Evolutionary conservation across 1,139 yeast genomes (phyloP).

Genomic region (Oligophagozyma castellii): DNA sequence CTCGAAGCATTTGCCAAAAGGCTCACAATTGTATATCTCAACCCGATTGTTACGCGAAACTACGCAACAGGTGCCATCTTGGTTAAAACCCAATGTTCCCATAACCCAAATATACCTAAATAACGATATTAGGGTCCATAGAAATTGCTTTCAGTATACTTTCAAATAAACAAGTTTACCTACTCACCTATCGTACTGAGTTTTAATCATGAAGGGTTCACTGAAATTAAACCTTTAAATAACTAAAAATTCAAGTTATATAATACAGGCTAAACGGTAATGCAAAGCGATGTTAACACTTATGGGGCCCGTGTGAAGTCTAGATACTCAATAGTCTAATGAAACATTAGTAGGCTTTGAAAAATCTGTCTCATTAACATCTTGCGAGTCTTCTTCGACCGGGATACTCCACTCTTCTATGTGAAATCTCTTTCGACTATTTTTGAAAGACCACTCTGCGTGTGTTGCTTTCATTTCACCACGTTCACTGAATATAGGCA

Average conservation of each 20-base stretch:
- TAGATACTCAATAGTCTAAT: too few species aligned
- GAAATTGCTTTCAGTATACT: too few species aligned
- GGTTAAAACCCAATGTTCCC: conserved; percentile 22
- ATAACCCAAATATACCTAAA: too few species aligned
- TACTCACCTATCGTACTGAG: too few species aligned
- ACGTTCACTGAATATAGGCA: conserved; percentile 58
- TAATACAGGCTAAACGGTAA: too few species aligned
- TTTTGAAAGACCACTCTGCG: conserved; percentile 77
- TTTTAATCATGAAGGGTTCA: too few species aligned
- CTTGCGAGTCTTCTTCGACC: conserved; percentile 59
- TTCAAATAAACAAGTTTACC: too few species aligned
- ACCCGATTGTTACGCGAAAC: conserved; percentile 9
- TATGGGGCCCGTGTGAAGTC: too few species aligned
- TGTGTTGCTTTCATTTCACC: conserved; percentile 69
- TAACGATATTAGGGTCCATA: too few species aligned
- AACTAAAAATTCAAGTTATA: too few species aligned
- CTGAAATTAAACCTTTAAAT: too few species aligned
- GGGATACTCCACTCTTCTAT: conserved; percentile 93
- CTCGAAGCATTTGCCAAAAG: conserved; percentile 25
- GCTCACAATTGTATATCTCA: conserved; percentile 23
- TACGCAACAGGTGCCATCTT: conserved; percentile 24
- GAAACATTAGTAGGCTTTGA: conserved; percentile 9
- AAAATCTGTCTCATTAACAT: conserved; percentile 8
- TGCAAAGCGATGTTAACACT: too few species aligned
- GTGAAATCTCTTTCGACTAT: conserved; percentile 70